Evolutionary conservation across 1,284 basidiomycete species (phyloP), one percentile per base, ranked within the genome.

Genomic region (Ustilago vetiveriae): DNA sequence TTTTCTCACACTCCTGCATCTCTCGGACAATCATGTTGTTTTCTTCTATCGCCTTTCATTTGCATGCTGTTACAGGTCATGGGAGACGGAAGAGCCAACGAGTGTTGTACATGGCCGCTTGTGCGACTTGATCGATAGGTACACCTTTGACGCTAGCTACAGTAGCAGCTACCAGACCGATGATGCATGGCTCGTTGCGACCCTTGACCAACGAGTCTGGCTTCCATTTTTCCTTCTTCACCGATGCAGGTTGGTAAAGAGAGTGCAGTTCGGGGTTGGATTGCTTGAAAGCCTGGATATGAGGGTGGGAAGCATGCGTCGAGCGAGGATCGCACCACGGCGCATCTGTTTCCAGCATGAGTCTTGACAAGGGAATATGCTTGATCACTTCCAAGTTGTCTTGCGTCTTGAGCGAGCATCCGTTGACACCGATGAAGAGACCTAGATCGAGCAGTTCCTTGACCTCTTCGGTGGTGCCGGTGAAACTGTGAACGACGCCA

Each of bases 401-500:
- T 35, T 86, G 84, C 0, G 90, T 92, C 83, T 94, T 94, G 66
- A 95, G 83, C 3, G 89, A 90, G 80, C 92, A 94, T 0, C 92
- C 92, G 69, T 93, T 93, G 51, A 92, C 82, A 50, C 89, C 88
- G 53, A 92, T 86, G 42, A 59, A 80, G 8, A 79, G 60, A 5
- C 76, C 77, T 19, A 80, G 49, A 13, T 58, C 53, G 16, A 93
- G 88, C 52, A 92, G 83, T 77, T 94, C 90, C 8, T 83, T 76
- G 41, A 87, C 87, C 80, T 94, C 91, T 22, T 86, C 85, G 1
- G 79, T 68, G 0, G 86, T 87, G 0, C 92, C 92, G 0, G 92
- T 93, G 82, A 93, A 93, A 71, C 89, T 91, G 82, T 94, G 93
- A 8, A 92, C 91, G 8, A 94, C 91, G 22, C 80, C 80, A 0